Conservation (phyloP, 495 filamentous ascomycete genomes). For the Penicillium maclennaniae region DNA sequence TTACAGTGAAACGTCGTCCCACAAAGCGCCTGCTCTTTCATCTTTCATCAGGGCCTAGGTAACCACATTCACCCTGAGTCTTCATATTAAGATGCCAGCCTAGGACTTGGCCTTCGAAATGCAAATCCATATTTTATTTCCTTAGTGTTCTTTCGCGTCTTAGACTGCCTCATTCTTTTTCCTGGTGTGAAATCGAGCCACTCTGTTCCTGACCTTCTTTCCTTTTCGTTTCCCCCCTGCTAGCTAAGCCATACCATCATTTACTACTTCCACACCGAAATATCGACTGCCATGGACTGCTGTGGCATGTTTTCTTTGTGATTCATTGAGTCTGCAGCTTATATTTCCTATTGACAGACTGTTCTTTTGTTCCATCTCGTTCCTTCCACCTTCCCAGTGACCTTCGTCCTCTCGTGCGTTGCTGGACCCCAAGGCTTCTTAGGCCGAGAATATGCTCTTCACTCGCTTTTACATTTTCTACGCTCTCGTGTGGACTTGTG, state of each 20-base stretch:
- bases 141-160: constrained; percentile 3
- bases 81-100: constrained; percentile 4
- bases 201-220: constrained; percentile 5
- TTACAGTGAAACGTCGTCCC: constrained; percentile 3
- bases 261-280: neutral
- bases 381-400: neutral
- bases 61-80: neutral
- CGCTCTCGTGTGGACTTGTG: constrained; percentile 21
- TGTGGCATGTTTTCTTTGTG: neutral
- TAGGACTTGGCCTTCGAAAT: neutral
- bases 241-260: constrained; percentile 3
- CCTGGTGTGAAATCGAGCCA: constrained; percentile 5
- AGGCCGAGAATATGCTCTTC: constrained; percentile 23
- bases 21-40: constrained; percentile 7
- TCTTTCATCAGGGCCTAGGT: neutral
- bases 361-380: neutral
- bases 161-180: constrained; percentile 14
- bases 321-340: neutral
- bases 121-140: constrained; percentile 2
- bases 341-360: constrained; percentile 7
- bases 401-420: neutral
- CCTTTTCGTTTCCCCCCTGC: neutral
- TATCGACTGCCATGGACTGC: constrained; percentile 2
- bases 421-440: neutral
- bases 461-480: constrained; percentile 12